phyloP scores from a whole-genome alignment of 2,329 filamentous ascomycete species.

The Aureobasidium sp. region DNA sequence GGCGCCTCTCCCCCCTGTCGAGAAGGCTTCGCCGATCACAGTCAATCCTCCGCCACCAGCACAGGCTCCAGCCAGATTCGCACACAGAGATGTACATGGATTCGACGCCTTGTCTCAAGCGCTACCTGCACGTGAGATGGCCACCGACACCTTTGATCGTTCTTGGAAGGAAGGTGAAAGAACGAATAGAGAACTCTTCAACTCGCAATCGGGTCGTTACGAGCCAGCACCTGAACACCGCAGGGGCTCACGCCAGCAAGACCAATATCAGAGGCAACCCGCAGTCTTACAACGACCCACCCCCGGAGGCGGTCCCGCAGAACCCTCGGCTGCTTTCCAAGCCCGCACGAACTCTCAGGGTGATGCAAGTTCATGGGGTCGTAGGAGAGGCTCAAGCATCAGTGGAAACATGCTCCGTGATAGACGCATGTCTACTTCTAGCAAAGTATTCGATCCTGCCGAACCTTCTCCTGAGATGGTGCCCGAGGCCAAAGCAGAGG shows the following conservation, averaged over 20 bases:
- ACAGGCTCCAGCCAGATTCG: slow-evolving; percentile 21
- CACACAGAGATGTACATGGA: slow-evolving; percentile 22
- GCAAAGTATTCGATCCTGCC: slow-evolving; percentile 33
- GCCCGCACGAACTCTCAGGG: slow-evolving; percentile 62
- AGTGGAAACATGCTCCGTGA: slow-evolving; percentile 63
- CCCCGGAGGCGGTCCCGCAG: slow-evolving; percentile 61
- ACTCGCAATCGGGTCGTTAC: slow-evolving; percentile 90
- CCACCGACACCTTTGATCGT: slow-evolving; percentile 87
- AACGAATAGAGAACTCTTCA: slow-evolving; percentile 72
- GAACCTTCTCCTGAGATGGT: slow-evolving; percentile 18
- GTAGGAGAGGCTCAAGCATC: slow-evolving; percentile 80
- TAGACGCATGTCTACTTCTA: slow-evolving; percentile 55
- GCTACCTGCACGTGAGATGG: slow-evolving; percentile 68
- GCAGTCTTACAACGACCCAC: slow-evolving; percentile 69
- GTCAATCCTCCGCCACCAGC: slow-evolving; percentile 47
- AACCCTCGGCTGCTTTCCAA: slow-evolving; percentile 83
- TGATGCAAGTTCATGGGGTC: slow-evolving; percentile 56
- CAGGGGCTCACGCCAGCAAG: slow-evolving; percentile 61
- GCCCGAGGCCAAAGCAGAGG: slow-evolving; percentile 20
- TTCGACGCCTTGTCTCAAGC: slow-evolving; percentile 27
- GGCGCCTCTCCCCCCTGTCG: slow-evolving; percentile 78
- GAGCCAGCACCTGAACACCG: slow-evolving; percentile 76
- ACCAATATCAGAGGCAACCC: slow-evolving; percentile 62
- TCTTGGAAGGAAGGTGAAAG: slow-evolving; percentile 67
- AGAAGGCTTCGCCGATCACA: slow-evolving; percentile 65